Evolutionary conservation across 768 basidiomycete genomes (phyloP).

Genomic region (Royoungia palumana): DNA sequence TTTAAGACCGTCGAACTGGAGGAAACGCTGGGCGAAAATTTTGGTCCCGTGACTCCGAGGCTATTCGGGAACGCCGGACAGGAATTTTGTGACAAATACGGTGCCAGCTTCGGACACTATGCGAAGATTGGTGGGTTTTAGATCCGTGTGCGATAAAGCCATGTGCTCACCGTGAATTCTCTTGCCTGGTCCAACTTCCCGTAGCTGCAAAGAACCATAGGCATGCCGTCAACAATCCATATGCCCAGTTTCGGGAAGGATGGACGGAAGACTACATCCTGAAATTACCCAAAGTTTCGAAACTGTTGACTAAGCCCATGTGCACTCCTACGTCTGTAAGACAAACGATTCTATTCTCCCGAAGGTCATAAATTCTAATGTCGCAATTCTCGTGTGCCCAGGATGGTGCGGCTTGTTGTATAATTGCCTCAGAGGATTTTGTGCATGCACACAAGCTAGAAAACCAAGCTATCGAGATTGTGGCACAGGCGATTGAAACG

Average conservation of each 20-base stretch:
- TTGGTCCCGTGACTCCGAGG: constrained; percentile 64
- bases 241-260: constrained; percentile 75
- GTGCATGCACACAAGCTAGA: constrained; percentile 66
- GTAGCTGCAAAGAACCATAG: constrained; percentile 77
- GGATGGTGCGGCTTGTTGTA: constrained; percentile 73
- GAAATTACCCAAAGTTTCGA: constrained; percentile 60
- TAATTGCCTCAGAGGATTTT: constrained; percentile 76
- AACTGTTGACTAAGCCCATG: constrained; percentile 75
- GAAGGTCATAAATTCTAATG: not conserved
- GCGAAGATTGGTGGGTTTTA: constrained; percentile 65
- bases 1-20: constrained; percentile 46
- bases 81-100: constrained; percentile 72
- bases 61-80: constrained; percentile 68
- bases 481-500: constrained; percentile 59
- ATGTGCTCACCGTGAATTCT: not conserved
- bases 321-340: constrained; percentile 79
- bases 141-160: too few species aligned
- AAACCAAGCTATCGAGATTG: constrained; percentile 84
- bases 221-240: constrained; percentile 76
- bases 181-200: not conserved
- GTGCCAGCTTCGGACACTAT: constrained; percentile 58
- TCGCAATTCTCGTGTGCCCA: constrained; percentile 17
- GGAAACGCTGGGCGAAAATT: constrained; percentile 47
- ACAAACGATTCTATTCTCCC: not conserved
- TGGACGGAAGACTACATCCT: constrained; percentile 71